Conservation (phyloP, 495 filamentous ascomycete species). For the Amorphotheca resinae region DNA sequence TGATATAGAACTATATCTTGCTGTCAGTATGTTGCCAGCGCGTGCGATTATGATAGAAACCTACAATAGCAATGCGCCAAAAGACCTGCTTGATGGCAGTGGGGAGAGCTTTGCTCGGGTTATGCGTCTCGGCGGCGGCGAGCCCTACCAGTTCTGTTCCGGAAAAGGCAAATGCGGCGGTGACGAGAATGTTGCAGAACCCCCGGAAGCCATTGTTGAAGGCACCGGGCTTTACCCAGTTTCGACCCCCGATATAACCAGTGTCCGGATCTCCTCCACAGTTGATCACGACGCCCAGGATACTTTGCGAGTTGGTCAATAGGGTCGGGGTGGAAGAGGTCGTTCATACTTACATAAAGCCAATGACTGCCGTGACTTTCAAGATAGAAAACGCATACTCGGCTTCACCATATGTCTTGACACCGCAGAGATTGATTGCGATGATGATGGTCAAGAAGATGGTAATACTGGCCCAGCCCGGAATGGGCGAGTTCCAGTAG, state of each 20-base stretch:
- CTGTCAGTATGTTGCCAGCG: no score
- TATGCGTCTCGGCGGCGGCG: slow-evolving; percentile 77
- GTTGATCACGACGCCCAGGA: slow-evolving; percentile 69
- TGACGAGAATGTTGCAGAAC: slow-evolving; percentile 85
- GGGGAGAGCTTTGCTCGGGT: slow-evolving; percentile 76
- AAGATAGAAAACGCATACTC: slow-evolving; percentile 80
- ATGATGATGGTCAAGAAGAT: slow-evolving; percentile 67
- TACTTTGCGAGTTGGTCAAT: slow-evolving; percentile 21
- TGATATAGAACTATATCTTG: slow-evolving; percentile 57
- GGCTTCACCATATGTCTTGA: slow-evolving; percentile 80
- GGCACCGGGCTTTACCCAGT: slow-evolving; percentile 53
- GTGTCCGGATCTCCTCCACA: slow-evolving; percentile 56
- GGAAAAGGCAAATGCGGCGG: slow-evolving; percentile 82
- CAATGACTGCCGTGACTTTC: slow-evolving; percentile 78
- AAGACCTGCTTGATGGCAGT: slow-evolving; percentile 89
- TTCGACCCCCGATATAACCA: slow-evolving; percentile 34
- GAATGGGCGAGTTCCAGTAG: slow-evolving; percentile 57
- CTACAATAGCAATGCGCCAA: slow-evolving; percentile 76
- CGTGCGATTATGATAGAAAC: not conserved
- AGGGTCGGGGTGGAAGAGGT: not conserved
- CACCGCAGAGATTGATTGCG: slow-evolving; percentile 71
- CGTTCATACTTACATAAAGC: slow-evolving; percentile 46
- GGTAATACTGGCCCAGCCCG: slow-evolving; percentile 40
- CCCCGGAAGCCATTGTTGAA: slow-evolving; percentile 91
- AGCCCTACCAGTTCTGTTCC: slow-evolving; percentile 89